A percentile compares a stretch with the other conserved stretches of the same genome.
These are phyloP conservation scores for Tylopilus cervinicoccineus DNA, from an alignment of 768 basidiomycete species.

Conservation along the genomic window DNA sequence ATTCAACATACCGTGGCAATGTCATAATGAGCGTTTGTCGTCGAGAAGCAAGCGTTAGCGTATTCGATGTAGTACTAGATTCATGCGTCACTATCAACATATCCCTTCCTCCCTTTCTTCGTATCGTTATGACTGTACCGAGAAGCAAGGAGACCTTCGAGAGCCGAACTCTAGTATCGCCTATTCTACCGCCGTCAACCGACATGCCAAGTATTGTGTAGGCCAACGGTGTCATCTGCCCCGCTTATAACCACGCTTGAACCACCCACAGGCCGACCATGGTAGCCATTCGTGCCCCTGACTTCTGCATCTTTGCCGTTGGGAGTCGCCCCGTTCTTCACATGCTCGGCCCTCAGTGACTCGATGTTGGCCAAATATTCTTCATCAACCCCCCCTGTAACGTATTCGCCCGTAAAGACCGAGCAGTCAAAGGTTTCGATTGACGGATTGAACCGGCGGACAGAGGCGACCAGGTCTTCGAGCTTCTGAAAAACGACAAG, in stretches of 20 bases:
- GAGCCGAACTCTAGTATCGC: neutral
- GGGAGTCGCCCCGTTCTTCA: conserved; percentile 48
- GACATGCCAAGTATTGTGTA: conserved; percentile 68
- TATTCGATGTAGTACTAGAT: conserved; percentile 16
- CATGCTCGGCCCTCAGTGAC: conserved; percentile 75
- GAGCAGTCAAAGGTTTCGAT: conserved; percentile 90
- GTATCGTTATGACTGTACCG: conserved; percentile 9
- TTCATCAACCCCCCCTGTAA: conserved; percentile 90
- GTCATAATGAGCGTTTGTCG: conserved; percentile 6
- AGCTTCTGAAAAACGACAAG: conserved; percentile 95
- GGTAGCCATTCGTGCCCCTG: conserved; percentile 27
- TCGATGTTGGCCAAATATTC: conserved; percentile 76
- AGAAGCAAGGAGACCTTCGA: neutral
- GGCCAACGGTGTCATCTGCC: conserved; percentile 71
- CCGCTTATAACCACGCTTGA: conserved; percentile 51
- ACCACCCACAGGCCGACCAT: conserved; percentile 22
- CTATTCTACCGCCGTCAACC: conserved; percentile 21
- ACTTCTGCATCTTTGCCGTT: conserved; percentile 35
- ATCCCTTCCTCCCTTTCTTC: neutral
- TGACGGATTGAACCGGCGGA: conserved; percentile 75
- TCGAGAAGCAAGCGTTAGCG: neutral
- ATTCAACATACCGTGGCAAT: neutral
- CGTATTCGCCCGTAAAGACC: conserved; percentile 95
- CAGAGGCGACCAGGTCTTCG: conserved; percentile 79
- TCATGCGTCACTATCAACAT: conserved; percentile 6